A percentile compares a stretch with the other conserved stretches of the same genome.
Conservation (phyloP, 805 yeast species). For the Lachancea meyersii region DNA sequence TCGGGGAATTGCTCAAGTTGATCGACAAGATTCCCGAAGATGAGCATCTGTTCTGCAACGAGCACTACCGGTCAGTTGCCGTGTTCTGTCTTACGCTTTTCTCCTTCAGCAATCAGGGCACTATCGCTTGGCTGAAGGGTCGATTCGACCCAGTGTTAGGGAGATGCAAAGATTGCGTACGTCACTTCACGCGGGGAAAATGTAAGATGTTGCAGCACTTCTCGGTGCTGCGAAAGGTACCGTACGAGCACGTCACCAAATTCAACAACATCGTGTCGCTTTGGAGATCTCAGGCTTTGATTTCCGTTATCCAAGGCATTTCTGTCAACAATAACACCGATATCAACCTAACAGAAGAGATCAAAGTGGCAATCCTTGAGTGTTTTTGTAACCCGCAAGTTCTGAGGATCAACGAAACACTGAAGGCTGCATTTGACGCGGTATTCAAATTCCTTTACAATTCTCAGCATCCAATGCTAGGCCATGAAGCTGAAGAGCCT, state of each 20-base stretch:
- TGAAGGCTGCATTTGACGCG: slow-evolving; percentile 36
- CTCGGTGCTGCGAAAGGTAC: slow-evolving; percentile 42
- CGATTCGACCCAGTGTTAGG: slow-evolving; percentile 37
- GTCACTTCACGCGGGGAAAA: slow-evolving; percentile 48
- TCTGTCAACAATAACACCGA: slow-evolving; percentile 19
- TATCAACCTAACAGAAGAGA: slow-evolving; percentile 18
- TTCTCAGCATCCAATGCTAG: slow-evolving; percentile 27
- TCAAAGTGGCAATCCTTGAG: slow-evolving; percentile 36
- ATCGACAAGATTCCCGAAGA: slow-evolving; percentile 12
- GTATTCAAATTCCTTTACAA: slow-evolving; percentile 31
- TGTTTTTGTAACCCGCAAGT: slow-evolving; percentile 49
- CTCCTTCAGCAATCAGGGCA: slow-evolving; percentile 47
- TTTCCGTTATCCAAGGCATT: slow-evolving; percentile 22
- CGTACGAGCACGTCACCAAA: slow-evolving; percentile 37
- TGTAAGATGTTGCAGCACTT: slow-evolving; percentile 47
- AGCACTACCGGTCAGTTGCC: slow-evolving; percentile 41
- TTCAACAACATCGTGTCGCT: slow-evolving; percentile 32
- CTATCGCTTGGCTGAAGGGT: slow-evolving; percentile 40
- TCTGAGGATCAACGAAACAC: slow-evolving; percentile 35
- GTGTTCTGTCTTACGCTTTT: slow-evolving; percentile 52
- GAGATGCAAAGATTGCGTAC: slow-evolving; percentile 49
- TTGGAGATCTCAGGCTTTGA: slow-evolving; percentile 32
- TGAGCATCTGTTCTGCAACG: slow-evolving; percentile 54
- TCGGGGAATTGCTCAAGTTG: slow-evolving; percentile 38
- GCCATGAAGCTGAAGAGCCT: slow-evolving; percentile 2